These are phyloP conservation scores for Aspergillus caelatus DNA, from an alignment of 2,329 filamentous ascomycete species.

Conservation along the genomic window DNA sequence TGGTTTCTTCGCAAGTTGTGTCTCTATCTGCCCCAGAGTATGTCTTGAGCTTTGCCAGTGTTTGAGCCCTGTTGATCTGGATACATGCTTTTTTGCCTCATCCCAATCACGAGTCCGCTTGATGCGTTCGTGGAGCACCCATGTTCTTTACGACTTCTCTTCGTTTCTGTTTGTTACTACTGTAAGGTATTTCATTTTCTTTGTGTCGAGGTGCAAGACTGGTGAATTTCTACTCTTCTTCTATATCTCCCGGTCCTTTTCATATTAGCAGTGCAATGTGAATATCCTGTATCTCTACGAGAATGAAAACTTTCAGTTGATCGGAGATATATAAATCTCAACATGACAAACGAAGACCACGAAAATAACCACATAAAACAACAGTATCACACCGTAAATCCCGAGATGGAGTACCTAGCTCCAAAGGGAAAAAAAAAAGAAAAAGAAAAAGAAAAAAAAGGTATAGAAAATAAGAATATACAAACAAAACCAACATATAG, in stretches of 20 bases:
- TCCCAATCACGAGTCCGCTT: conserved; percentile 3
- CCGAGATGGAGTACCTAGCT: not conserved
- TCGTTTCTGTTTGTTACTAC: not conserved
- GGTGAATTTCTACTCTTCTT: not conserved
- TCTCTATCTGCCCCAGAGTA: not conserved
- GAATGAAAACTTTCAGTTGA: not conserved
- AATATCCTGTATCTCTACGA: conserved; percentile 28
- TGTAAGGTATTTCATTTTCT: conserved; percentile 3
- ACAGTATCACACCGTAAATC: not conserved
- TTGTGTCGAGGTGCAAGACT: conserved; percentile 1
- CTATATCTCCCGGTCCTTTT: not conserved
- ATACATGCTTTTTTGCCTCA: conserved; percentile 2
- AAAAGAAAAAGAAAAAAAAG: not conserved
- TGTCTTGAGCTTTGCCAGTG: conserved; percentile 1
- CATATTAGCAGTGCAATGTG: conserved; percentile 14
- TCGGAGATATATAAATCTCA: not conserved
- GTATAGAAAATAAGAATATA: not conserved
- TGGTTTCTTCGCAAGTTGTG: conserved; percentile 10
- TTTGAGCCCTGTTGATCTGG: conserved; percentile 1
- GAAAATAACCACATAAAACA: not conserved
- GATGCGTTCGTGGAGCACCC: conserved; percentile 2
- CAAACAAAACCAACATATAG: not conserved
- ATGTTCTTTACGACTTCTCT: conserved; percentile 3
- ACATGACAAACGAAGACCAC: not conserved
- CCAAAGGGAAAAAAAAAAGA: not conserved